A percentile compares a stretch with the other conserved stretches of the same genome.
Evolutionary conservation across 2,329 filamentous ascomycete species (phyloP).

Genomic region (Dothideomycetidae sp.): DNA sequence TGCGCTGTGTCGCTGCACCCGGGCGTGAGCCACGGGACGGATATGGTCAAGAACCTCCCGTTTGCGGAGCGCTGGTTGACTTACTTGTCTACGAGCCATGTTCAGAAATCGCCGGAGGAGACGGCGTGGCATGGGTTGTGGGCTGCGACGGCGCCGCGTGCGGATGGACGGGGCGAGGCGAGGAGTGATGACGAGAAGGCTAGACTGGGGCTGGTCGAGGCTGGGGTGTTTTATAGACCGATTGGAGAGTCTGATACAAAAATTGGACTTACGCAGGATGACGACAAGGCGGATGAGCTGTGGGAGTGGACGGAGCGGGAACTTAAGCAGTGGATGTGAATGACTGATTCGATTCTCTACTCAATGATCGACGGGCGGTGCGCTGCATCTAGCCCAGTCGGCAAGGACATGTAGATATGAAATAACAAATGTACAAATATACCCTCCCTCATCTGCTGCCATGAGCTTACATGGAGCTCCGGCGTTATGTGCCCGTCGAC

Average conservation of each 20-base stretch:
- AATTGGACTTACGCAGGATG: conserved; percentile 9
- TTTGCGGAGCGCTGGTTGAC: conserved; percentile 18
- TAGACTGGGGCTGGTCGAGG: conserved; percentile 13
- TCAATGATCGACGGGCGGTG: too few species aligned
- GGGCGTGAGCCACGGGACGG: conserved; percentile 25
- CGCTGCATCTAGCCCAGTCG: too few species aligned
- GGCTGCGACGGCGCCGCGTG: conserved; percentile 13
- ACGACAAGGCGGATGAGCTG: conserved; percentile 15
- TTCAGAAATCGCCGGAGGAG: conserved; percentile 12
- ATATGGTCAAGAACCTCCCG: conserved; percentile 21
- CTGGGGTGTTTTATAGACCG: conserved; percentile 18
- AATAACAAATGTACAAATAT: too few species aligned
- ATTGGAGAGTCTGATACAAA: conserved; percentile 13
- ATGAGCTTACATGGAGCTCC: too few species aligned
- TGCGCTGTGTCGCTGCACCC: conserved; percentile 26
- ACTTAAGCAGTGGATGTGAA: conserved; percentile 11
- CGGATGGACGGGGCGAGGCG: not conserved
- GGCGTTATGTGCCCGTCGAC: too few species aligned
- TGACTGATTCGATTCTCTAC: too few species aligned
- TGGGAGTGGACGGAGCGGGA: conserved; percentile 21
- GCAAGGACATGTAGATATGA: too few species aligned
- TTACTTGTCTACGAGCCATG: conserved; percentile 8
- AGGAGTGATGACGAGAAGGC: not conserved
- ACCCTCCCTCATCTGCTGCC: too few species aligned
- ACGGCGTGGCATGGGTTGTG: conserved; percentile 17